A percentile compares a stretch with the other conserved stretches of the same genome.
Conservation (phyloP, 306 rosid species). For the Cicer yamashitae region DNA sequence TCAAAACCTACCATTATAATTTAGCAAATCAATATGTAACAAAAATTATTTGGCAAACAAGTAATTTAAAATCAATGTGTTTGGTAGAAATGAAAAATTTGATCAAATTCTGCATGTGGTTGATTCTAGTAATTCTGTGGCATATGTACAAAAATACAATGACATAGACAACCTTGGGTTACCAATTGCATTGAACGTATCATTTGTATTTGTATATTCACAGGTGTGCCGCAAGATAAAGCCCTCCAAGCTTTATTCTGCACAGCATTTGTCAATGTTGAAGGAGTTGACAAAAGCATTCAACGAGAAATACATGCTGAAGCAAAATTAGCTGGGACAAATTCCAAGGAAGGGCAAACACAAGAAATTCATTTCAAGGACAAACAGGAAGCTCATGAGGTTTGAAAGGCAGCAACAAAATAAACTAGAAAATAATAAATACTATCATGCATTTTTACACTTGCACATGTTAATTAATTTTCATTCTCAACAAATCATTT, state of each 20-base stretch:
- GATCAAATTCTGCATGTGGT: no score
- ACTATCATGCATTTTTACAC: neutral
- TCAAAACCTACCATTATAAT: no score
- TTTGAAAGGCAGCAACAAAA: neutral
- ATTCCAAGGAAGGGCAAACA: neutral
- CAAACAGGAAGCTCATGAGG: neutral
- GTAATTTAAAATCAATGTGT: no score
- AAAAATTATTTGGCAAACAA: no score
- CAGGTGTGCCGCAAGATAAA: neutral
- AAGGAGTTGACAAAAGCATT: constrained; percentile 17
- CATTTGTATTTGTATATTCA: neutral
- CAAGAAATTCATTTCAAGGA: neutral
- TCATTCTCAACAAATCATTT: neutral
- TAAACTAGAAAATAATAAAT: neutral
- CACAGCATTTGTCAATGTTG: neutral
- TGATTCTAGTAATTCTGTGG: no score
- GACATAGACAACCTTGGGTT: no score
- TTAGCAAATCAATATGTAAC: no score
- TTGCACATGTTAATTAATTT: neutral
- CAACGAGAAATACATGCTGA: constrained; percentile 25
- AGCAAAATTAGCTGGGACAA: neutral
- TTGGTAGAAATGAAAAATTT: no score
- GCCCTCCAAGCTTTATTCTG: neutral
- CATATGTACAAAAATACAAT: no score
- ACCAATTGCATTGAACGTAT: neutral